phyloP scores from a whole-genome alignment of 495 filamentous ascomycete genomes.

The Cercophora sp. region DNA sequence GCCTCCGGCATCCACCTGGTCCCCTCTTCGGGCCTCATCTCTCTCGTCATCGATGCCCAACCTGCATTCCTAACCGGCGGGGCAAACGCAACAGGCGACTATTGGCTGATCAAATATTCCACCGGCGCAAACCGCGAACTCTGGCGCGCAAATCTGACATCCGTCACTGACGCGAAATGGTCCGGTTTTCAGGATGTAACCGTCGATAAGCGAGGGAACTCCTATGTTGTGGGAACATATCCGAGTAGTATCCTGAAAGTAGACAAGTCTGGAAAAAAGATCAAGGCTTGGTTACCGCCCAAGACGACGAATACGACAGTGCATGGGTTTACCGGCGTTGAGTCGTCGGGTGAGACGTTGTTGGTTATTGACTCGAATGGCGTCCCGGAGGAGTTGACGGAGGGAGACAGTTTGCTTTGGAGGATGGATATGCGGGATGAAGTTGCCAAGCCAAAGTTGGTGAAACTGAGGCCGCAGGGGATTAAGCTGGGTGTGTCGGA shows the following conservation, averaged over 20 bases:
- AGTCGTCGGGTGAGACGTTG: conserved; percentile 15
- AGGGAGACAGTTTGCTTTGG: conserved; percentile 18
- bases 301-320: conserved; percentile 16
- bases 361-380: conserved; percentile 16
- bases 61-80: conserved; percentile 22
- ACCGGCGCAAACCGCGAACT: conserved; percentile 7
- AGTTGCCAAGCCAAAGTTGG: conserved; percentile 9
- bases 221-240: conserved; percentile 29
- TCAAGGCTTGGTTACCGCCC: conserved; percentile 15
- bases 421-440: conserved; percentile 21
- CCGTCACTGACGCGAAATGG: conserved; percentile 17
- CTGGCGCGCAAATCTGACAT: conserved; percentile 27
- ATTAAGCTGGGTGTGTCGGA: conserved; percentile 15
- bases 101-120: conserved; percentile 25
- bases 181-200: conserved; percentile 27
- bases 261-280: conserved; percentile 17
- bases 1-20: conserved; percentile 25
- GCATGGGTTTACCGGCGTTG: conserved; percentile 21
- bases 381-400: conserved; percentile 5
- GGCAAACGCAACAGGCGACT: conserved; percentile 23
- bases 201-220: conserved; percentile 22
- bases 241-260: conserved; percentile 22
- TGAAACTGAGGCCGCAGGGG: conserved; percentile 13
- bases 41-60: conserved; percentile 27
- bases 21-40: conserved; percentile 17